Evolutionary conservation across 768 basidiomycete genomes (phyloP).

Genomic region (Sporobolomyces pararoseus): DNA sequence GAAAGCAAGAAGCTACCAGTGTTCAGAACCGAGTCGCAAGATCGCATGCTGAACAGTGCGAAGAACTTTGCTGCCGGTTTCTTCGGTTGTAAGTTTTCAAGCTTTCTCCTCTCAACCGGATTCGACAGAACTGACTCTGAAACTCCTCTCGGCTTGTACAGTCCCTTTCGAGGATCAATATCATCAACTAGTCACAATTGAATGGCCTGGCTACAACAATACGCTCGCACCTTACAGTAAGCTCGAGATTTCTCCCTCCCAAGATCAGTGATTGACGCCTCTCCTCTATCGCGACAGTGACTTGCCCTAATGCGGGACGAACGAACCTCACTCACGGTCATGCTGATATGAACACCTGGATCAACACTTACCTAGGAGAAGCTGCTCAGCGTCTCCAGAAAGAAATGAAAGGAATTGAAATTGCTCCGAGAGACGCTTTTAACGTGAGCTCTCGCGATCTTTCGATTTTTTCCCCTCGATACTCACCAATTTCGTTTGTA

Average conservation of each 20-base stretch:
- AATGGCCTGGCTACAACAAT: constrained; percentile 58
- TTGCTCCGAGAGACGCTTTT: constrained; percentile 67
- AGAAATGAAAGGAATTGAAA: constrained; percentile 58
- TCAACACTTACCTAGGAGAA: constrained; percentile 64
- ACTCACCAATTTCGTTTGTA: background rate
- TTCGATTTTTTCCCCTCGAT: background rate
- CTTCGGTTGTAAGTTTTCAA: constrained; percentile 25
- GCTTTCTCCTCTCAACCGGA: background rate
- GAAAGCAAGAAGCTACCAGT: constrained; percentile 10
- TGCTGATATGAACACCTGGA: constrained; percentile 56
- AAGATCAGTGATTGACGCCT: background rate
- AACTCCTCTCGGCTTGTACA: constrained; percentile 52
- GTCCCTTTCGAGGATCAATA: constrained; percentile 67
- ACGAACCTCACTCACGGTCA: background rate
- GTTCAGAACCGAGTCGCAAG: constrained; percentile 43
- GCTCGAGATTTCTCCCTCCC: constrained; percentile 35
- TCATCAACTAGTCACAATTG: constrained; percentile 72
- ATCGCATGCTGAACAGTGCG: constrained; percentile 57
- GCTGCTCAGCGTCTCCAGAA: constrained; percentile 62
- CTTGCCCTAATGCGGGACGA: constrained; percentile 61
- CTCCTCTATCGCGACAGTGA: constrained; percentile 6
- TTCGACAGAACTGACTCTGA: background rate
- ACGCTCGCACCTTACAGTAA: constrained; percentile 54
- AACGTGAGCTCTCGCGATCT: too few species aligned
- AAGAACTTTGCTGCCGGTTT: constrained; percentile 59